Evolutionary conservation across 2,329 filamentous ascomycete species (phyloP).

Genomic region (Microdochium nivale): DNA sequence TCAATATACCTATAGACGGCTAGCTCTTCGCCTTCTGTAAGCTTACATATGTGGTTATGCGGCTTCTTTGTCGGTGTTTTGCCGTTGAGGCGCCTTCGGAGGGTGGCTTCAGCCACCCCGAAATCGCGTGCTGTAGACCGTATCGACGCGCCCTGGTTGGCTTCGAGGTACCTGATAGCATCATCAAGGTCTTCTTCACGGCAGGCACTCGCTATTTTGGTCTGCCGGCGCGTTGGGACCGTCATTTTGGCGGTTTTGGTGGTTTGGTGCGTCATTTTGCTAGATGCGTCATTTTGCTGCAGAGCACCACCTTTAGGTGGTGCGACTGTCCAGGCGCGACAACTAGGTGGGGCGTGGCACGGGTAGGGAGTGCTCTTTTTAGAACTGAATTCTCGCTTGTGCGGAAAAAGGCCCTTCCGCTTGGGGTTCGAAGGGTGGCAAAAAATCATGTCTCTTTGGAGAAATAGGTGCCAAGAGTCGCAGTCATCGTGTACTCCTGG

Average conservation of each 20-base stretch:
- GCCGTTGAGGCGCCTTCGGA: background rate
- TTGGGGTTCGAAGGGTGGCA: too few species aligned
- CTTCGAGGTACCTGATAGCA: background rate
- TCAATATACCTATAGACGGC: background rate
- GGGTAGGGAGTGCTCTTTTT: too few species aligned
- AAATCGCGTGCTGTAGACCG: background rate
- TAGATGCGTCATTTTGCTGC: background rate
- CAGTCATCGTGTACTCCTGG: too few species aligned
- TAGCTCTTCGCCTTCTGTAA: background rate
- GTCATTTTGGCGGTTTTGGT: background rate
- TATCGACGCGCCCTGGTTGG: background rate
- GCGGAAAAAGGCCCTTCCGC: too few species aligned
- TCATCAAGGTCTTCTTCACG: background rate
- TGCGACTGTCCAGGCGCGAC: background rate
- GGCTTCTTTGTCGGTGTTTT: background rate
- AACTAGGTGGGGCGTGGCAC: background rate
- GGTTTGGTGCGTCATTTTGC: background rate
- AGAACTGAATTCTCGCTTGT: too few species aligned
- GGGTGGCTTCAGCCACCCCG: background rate
- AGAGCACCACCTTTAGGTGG: background rate
- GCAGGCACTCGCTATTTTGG: background rate
- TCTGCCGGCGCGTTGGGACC: background rate
- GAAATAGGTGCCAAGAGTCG: too few species aligned
- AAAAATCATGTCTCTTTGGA: too few species aligned
- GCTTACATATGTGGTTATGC: background rate